Conservation (phyloP, 2,329 filamentous ascomycete genomes). For the Westerdykella ornata region DNA sequence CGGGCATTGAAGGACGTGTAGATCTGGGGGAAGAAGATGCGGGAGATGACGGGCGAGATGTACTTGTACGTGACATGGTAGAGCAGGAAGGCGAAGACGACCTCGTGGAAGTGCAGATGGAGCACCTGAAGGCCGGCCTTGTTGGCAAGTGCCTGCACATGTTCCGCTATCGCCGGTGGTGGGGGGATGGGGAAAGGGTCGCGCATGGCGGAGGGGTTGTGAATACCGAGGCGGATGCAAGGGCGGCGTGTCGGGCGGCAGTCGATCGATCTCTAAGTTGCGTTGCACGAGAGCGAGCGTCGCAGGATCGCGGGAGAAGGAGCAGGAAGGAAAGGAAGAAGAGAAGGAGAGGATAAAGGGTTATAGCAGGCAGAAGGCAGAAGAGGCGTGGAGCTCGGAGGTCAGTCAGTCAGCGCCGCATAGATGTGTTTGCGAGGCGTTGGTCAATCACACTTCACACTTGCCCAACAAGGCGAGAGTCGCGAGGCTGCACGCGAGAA, state of each 20-base stretch:
- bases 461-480: no score
- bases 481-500: no score
- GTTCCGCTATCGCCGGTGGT: conserved; percentile 50
- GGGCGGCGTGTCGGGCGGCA: conserved; percentile 5
- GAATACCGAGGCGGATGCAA: conserved; percentile 5
- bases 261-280: not conserved
- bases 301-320: not conserved
- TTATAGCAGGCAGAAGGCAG: not conserved
- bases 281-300: conserved; percentile 1
- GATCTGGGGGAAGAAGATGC: conserved; percentile 53
- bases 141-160: conserved; percentile 59
- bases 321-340: conserved; percentile 4
- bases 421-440: no score
- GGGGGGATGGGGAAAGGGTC: conserved; percentile 62
- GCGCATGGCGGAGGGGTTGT: conserved; percentile 50
- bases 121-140: conserved; percentile 57
- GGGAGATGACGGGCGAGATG: conserved; percentile 62
- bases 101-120: conserved; percentile 71
- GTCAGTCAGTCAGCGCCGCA: not conserved
- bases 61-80: conserved; percentile 64
- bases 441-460: no score
- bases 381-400: conserved; percentile 1
- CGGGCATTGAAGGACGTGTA: conserved; percentile 57
- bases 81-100: conserved; percentile 57
- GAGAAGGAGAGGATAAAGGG: conserved; percentile 3